phyloP scores from a whole-genome alignment of 208 protist species.

The Lotmaria passim region DNA sequence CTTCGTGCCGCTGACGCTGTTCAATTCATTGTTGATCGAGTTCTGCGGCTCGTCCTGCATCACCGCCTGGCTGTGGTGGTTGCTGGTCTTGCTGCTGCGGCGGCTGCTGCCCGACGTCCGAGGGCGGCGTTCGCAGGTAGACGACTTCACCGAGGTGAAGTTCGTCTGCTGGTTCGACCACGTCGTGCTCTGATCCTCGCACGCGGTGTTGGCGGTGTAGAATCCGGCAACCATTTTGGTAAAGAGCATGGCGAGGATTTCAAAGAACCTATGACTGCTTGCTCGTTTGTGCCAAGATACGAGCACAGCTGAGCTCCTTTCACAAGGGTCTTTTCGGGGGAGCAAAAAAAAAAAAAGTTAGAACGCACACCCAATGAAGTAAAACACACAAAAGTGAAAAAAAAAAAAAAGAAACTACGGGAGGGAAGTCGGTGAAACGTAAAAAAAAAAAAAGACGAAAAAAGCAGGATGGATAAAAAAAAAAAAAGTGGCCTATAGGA shows the following conservation, averaged over 20 bases:
- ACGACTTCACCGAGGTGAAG: not conserved
- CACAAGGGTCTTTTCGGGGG: not conserved
- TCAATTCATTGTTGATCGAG: constrained; percentile 7
- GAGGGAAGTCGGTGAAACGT: not conserved
- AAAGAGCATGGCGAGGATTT: constrained; percentile 2
- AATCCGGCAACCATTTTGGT: constrained; percentile 15
- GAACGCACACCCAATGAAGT: not conserved
- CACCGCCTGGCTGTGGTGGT: not conserved
- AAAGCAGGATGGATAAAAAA: not conserved
- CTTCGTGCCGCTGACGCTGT: not conserved
- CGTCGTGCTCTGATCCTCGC: constrained; percentile 8
- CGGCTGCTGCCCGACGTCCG: not conserved
- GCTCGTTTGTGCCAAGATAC: not conserved
- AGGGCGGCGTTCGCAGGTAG: not conserved
- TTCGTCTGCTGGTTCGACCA: not conserved
- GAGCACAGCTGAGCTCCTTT: too few species aligned
- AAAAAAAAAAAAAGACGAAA: not conserved
- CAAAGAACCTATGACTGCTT: too few species aligned
- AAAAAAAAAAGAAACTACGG: not conserved
- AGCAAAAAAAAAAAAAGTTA: constrained; percentile 19
- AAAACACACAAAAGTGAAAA: constrained; percentile 10
- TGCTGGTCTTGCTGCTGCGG: constrained; percentile 13
- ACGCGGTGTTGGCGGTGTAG: not conserved
- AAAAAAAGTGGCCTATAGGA: not conserved
- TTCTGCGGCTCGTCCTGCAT: constrained; percentile 17